Evolutionary conservation across 2,329 filamentous ascomycete genomes (phyloP), one percentile per base, ranked within the genome.

Genomic region (Pseudogymnoascus sp.): DNA sequence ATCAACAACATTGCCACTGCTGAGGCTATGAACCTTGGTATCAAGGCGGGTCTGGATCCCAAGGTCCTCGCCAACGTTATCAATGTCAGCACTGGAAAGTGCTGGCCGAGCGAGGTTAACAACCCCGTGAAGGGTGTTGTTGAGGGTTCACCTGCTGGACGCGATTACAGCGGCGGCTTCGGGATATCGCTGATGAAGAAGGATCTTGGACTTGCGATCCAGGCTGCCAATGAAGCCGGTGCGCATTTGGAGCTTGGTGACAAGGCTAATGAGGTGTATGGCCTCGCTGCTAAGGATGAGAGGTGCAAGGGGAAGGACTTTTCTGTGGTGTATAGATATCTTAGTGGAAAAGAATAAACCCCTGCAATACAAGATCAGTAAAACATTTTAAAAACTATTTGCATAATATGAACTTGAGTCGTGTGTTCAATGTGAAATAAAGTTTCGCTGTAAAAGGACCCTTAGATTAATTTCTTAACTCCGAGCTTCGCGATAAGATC

Each of bases 61-160:
- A 78, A 79, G 70, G 87, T 86, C 6, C 82, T 99, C 1, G 89
- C 91, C 0, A 86, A 88, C 61, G 86, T 99, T 75, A 91, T 99
- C 78, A 98, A 97, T 74, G 89, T 89, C 3, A 95, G 91, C 69
- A 97, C 93, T 0, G 95, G 95, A n/a, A 85, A 83, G 68, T 98
- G 93, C 81, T 99, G 95, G 95, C 92, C 93, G 1, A 95, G 89
- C 70, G 93, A 97, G 77, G 81, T 96, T 66, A 99, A 99, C 77
- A 98, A 98, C 73, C 95, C 95, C 0, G 92, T 98, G 2, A 87
- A 87, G 10, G 93, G 92, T 12, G 92, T 97, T 0, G 82, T 93
- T 22, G 86, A 88, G 65, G 84, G 82, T 0, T 84, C 91, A 1
- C 92, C 93, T 0, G 89, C 92, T 0, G 84, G 82, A 62, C 81